Base-by-base conservation (phyloP, 345 rosid genomes). In the Anacardium occidentale region DNA sequence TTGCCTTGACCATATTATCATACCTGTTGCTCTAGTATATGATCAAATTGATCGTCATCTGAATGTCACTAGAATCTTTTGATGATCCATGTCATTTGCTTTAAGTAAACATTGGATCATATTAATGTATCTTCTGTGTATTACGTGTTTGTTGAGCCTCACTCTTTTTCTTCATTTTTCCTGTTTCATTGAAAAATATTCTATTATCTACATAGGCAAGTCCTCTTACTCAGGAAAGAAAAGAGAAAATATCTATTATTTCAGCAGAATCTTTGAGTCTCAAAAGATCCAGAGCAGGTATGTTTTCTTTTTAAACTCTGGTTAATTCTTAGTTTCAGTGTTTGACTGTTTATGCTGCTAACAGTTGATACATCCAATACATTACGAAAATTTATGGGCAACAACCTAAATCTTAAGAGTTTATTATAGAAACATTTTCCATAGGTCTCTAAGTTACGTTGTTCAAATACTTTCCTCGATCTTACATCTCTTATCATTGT, bases 201-300 rank as follows among this genome's bases (percentile, higher is more conserved):
- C 55, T 64, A 47, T 73, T 64, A 47, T 73, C 66, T 70, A 34
- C 64, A 13, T 70, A 81, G 89, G 85, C 70, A 74, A 82, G 70
- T 64, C 69, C 83, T 62, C 50, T 21, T 55, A 74, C 69, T 25
- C 48, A 7, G 25, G 58, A 45, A 72, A 68, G 71, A 65, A 51
- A 64, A 62, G 40, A 53, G 42, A 73, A 70, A 17, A 59, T 24
- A 40, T 63, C 57, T 57, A 22, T 77, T 48, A 40, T 47, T 48
- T 82, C 89, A 68, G 79, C 86, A 0, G 81, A 85, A 61, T 89
- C 85, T 37, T 73, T 79, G 70, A 75, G 56, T 72, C 64, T 73
- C 71, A 87, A 83, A 75, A 77, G 84, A 63, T 87, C 94, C 55
- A 80, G 90, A 82, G 81, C 88, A 75, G 91, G 94, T 87, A 60